phyloP scores from a whole-genome alignment of 2,329 filamentous ascomycete genomes.

The Aspergillus japonicus region DNA sequence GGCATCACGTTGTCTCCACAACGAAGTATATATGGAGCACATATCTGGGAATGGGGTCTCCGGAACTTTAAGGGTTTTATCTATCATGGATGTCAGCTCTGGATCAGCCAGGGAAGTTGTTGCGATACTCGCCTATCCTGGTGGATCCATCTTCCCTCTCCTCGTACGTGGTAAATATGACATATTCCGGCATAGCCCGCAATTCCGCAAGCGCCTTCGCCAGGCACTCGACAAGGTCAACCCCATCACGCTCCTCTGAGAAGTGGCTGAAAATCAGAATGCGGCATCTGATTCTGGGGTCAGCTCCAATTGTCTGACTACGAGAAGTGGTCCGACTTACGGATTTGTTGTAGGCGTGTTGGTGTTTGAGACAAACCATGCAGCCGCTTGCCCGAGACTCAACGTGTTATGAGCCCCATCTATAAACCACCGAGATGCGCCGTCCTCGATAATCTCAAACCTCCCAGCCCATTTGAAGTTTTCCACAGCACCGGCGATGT shows the following conservation, averaged over 20 bases:
- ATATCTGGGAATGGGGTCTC: conserved; percentile 22
- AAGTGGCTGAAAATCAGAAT: conserved; percentile 37
- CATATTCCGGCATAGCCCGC: not conserved
- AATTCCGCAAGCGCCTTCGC: conserved; percentile 11
- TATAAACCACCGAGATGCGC: conserved; percentile 36
- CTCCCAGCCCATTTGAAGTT: conserved; percentile 35
- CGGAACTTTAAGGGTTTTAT: conserved; percentile 19
- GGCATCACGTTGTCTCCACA: too few relatives aligned
- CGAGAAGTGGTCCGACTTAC: too few relatives aligned
- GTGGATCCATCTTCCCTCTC: conserved; percentile 19
- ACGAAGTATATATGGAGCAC: conserved; percentile 18
- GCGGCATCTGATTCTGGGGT: conserved; percentile 1
- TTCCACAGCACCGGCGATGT: conserved; percentile 26
- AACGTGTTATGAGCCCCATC: conserved; percentile 47
- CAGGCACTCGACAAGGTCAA: not conserved
- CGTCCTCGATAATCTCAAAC: conserved; percentile 32
- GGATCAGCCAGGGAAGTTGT: not conserved
- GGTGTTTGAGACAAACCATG: conserved; percentile 37
- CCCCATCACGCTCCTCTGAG: conserved; percentile 29
- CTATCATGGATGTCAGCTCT: conserved; percentile 5
- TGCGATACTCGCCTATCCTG: conserved; percentile 14
- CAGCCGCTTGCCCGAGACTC: conserved; percentile 38
- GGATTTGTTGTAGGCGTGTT: not conserved
- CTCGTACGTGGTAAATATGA: not conserved
- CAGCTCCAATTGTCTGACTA: not conserved